Percentiles rank a stretch among this genome's conserved stretches.
These are phyloP conservation scores for Quercus engelmannii DNA, from an alignment of 306 rosid genomes.

Conservation along the genomic window DNA sequence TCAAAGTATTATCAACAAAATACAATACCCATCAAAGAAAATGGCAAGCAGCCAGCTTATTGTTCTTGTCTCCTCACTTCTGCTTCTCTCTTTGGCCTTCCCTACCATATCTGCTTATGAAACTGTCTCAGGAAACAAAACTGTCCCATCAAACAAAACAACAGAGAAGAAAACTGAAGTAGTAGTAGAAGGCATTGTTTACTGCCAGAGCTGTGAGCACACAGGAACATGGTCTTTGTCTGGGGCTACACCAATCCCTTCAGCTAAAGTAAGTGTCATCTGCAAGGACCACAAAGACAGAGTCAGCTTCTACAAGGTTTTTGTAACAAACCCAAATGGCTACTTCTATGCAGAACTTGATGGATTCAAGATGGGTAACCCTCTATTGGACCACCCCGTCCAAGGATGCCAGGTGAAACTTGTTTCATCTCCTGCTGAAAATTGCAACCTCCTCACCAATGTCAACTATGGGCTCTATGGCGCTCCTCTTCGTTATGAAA, in stretches of 20 bases:
- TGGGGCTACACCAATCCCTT: conserved; percentile 62
- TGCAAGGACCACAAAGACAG: conserved; percentile 67
- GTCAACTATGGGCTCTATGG: conserved; percentile 73
- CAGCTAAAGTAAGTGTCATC: conserved; percentile 75
- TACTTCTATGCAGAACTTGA: conserved; percentile 67
- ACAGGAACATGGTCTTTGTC: conserved; percentile 71
- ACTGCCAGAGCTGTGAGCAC: conserved; percentile 79
- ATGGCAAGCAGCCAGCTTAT: conserved; percentile 50
- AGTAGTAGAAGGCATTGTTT: conserved; percentile 74
- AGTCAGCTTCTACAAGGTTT: conserved; percentile 73
- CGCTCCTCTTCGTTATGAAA: conserved; percentile 60
- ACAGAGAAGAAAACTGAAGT: conserved; percentile 43
- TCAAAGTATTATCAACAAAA: not conserved
- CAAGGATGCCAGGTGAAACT: conserved; percentile 73
- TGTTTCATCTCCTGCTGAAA: conserved; percentile 60
- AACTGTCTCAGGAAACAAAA: too few relatives aligned
- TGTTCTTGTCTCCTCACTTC: conserved; percentile 33
- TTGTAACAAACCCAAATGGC: conserved; percentile 58
- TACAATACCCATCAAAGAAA: conserved; percentile 1
- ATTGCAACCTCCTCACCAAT: conserved; percentile 58
- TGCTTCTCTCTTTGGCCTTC: conserved; percentile 39
- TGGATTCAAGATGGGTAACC: conserved; percentile 45
- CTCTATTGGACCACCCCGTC: conserved; percentile 68
- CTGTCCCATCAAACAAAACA: too few relatives aligned
- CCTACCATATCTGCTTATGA: conserved; percentile 30